Evolutionary conservation across 805 yeast genomes (phyloP).

Genomic region (Pichia rugopelliculosa): DNA sequence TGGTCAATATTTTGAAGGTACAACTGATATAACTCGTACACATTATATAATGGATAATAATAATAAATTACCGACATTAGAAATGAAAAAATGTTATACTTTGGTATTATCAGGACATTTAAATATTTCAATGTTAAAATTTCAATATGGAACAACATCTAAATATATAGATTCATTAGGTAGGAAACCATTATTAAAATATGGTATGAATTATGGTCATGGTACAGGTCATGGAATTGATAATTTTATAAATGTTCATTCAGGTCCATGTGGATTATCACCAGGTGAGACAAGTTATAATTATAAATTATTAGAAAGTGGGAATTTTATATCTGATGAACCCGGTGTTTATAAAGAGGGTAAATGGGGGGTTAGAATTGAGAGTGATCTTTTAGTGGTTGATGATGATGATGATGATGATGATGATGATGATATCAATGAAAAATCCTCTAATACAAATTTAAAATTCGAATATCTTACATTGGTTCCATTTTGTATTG

Average conservation of each 20-base stretch:
- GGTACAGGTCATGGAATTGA: slow-evolving; percentile 99
- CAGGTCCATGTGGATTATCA: slow-evolving; percentile 85
- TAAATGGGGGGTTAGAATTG: slow-evolving; percentile 85
- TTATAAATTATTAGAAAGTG: slow-evolving; percentile 48
- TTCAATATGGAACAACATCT: slow-evolving; percentile 74
- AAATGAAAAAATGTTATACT: slow-evolving; percentile 65
- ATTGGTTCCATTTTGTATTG: slow-evolving; percentile 73
- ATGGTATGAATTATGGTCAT: slow-evolving; percentile 82
- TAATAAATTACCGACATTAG: slow-evolving; percentile 36
- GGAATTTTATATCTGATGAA: slow-evolving; percentile 81
- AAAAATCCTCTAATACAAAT: neutral
- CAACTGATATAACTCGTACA: slow-evolving; percentile 93
- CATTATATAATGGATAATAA: slow-evolving; percentile 57
- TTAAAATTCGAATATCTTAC: slow-evolving; percentile 79
- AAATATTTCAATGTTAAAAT: slow-evolving; percentile 71
- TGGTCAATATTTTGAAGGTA: slow-evolving; percentile 86
- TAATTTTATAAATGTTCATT: slow-evolving; percentile 83
- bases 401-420: slow-evolving; percentile 36
- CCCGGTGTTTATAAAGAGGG: slow-evolving; percentile 93
- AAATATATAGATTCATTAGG: slow-evolving; percentile 74
- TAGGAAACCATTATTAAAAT: slow-evolving; percentile 71
- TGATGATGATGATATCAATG: slow-evolving; percentile 24
- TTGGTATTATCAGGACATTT: slow-evolving; percentile 88
- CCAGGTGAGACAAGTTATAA: slow-evolving; percentile 26
- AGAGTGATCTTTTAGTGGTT: slow-evolving; percentile 66